Base-by-base conservation (phyloP, 805 yeast species). In the Yarrowia yakushimensis region DNA sequence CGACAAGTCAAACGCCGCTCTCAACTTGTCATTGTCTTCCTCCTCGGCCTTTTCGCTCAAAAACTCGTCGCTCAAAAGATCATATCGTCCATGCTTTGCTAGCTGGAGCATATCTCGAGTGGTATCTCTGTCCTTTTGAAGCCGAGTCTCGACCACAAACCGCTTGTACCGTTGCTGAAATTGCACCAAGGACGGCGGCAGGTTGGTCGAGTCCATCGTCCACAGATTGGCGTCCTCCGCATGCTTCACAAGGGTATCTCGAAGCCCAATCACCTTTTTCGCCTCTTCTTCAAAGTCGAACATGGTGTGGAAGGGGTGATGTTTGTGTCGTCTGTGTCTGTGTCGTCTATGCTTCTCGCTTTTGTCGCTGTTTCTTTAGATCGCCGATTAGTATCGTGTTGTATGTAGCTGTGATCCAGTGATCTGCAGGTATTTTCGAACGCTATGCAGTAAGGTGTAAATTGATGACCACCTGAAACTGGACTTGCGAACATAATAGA, bases 211-310 rank as follows among this genome's bases (percentile, higher is more conserved):
- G 36, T 61, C 37, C 17, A 46, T 34, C 12, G 52, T 60, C 31
- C 64, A 25, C 22, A 65, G 45, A 20, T 48, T 46, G 27, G 65
- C 41, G 7, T 64, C 65, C 4, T 63, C 59, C 7, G 65, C 66
- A 18, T 64, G 39, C 45, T 63, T 48, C 30, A 66, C 52, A 6
- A 66, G 46, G n/a, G 42, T 39, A 50, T 66, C 63, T 27, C 67
- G 45, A 8, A 66, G 46, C 11, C 31, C 57, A 1, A 66, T 46
- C 37, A 66, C 61, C 45, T 66, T 66, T 31, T 34, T 42, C 15
- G 63, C 63, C 50, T 66, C 65, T 13, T 13, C 22, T 25, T 66
- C 68, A 37, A 45, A 63, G 50, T 64, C 60, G 36, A 27, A 43
- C 43, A 34, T 55, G n/a, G n/a, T n/a, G n/a, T n/a, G n/a, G n/a